Percentiles rank a stretch among this genome's conserved stretches.
These are phyloP conservation scores for Bathelium albidoporum DNA, from an alignment of 495 filamentous ascomycete species.

Conservation along the genomic window DNA sequence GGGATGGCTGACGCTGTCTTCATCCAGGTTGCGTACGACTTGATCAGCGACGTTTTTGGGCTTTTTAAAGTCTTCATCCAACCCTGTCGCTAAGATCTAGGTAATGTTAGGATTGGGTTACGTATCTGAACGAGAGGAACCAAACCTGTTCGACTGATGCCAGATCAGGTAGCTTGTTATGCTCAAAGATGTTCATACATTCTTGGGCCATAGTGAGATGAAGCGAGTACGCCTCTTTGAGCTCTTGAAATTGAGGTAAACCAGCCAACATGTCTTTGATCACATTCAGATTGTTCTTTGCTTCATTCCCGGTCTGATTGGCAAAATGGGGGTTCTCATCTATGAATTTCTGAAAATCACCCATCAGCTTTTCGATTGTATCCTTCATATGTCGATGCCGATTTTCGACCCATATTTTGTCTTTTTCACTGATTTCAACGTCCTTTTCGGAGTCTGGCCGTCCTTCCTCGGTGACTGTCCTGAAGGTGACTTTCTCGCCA, in stretches of 20 bases:
- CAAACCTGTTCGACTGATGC: slow-evolving; percentile 68
- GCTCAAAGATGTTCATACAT: slow-evolving; percentile 85
- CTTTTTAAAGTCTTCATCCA: slow-evolving; percentile 86
- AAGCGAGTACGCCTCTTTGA: slow-evolving; percentile 89
- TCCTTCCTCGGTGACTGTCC: slow-evolving; percentile 65
- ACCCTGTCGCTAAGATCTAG: slow-evolving; percentile 74
- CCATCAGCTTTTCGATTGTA: slow-evolving; percentile 83
- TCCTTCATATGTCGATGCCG: slow-evolving; percentile 96
- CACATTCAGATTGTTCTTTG: slow-evolving; percentile 66
- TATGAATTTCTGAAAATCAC: slow-evolving; percentile 85
- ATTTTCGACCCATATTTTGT: slow-evolving; percentile 88
- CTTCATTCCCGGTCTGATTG: slow-evolving; percentile 45
- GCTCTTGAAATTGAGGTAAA: slow-evolving; percentile 84
- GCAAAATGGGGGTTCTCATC: slow-evolving; percentile 90
- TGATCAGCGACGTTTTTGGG: slow-evolving; percentile 80
- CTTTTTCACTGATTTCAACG: slow-evolving; percentile 78
- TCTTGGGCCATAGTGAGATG: slow-evolving; percentile 98
- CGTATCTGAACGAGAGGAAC: neutral
- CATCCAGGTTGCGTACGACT: slow-evolving; percentile 77
- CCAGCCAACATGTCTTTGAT: slow-evolving; percentile 97
- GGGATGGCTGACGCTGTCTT: slow-evolving; percentile 51
- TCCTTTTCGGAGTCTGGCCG: slow-evolving; percentile 64
- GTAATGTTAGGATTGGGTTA: slow-evolving; percentile 10
- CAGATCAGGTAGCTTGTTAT: slow-evolving; percentile 73
- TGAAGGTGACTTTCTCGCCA: slow-evolving; percentile 76